Evolutionary conservation across 2,329 filamentous ascomycete species (phyloP), one percentile per base, ranked within the genome.

Genomic region (Thielaviopsis punctulata): DNA sequence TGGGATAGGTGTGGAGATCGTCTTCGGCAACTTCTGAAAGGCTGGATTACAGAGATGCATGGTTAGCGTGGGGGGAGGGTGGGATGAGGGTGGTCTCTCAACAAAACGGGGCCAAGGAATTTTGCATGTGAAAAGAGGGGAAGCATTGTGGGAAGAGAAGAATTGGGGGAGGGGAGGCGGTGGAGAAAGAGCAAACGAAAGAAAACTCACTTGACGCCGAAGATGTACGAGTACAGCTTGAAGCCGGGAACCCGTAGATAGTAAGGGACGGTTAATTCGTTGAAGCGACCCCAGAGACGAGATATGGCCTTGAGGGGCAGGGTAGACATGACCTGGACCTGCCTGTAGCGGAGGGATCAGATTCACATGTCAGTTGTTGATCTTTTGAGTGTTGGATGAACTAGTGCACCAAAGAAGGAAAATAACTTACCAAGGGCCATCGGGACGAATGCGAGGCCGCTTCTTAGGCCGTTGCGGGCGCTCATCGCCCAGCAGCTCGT

Each of bases 281-380:
- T 95, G 71, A 95, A 94, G 49, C 74, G 78, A 36, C 89, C 89
- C 89, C 89, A 95, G 57, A 93, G 63, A 46, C 89, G 78, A 30
- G 88, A 95, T 45, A 95, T 75, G 33, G 86, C 88, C 69, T 95
- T 95, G 56, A 95, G 72, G 30, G 89, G 89, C 55, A 95, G 70
- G 1, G 87, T 94, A 7, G 87, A 93, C 84, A 95, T 94, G 64
- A 95, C 77, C 63, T 89, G 85, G 49, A 95, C 86, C 62, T 90
- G 86, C 86, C 74, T 77, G n/a, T 18, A 51, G n/a, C n/a, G n/a
- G 36, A 47, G n/a, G 43, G 39, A 15, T n/a, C 21, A 22, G 33
- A 49, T 49, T 55, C 53, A 55, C 53, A 55, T 55, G 53, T 55
- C n/a, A 52, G 39, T 49, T n/a, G n/a, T n/a, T n/a, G n/a, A n/a